These are phyloP conservation scores for Trichoderma oligosporum DNA, from an alignment of 2,329 filamentous ascomycete species.

Conservation along the genomic window DNA sequence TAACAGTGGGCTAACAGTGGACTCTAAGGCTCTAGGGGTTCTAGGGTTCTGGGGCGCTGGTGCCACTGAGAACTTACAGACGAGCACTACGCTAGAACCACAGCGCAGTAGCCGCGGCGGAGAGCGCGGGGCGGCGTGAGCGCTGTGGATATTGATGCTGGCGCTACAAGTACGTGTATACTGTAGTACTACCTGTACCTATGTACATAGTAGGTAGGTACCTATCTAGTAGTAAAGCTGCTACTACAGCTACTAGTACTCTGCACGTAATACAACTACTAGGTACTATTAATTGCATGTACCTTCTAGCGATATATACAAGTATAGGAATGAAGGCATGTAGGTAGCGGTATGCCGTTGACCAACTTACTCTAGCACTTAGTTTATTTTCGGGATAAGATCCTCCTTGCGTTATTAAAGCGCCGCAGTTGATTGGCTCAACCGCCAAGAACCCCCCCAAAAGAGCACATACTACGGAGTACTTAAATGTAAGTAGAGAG, in stretches of 20 bases:
- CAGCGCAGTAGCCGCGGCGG: slow-evolving; percentile 17
- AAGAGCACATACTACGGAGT: not conserved
- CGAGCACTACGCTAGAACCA: not conserved
- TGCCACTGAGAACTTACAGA: not conserved
- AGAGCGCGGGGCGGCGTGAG: slow-evolving; percentile 19
- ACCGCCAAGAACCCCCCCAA: not conserved
- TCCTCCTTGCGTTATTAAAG: slow-evolving; percentile 15
- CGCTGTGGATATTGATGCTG: slow-evolving; percentile 2
- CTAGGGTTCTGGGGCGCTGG: slow-evolving; percentile 4
- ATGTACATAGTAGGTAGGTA: not conserved
- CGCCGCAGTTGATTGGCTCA: slow-evolving; percentile 6
- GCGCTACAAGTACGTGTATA: too few species aligned
- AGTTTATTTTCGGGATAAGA: not conserved
- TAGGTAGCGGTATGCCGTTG: too few species aligned
- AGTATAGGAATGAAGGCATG: too few species aligned
- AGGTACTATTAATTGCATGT: too few species aligned
- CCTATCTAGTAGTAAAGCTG: too few species aligned
- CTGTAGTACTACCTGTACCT: not conserved
- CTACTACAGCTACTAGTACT: too few species aligned
- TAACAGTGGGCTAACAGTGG: slow-evolving; percentile 10
- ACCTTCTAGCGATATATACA: too few species aligned
- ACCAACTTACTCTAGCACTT: not conserved
- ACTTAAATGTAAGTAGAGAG: too few species aligned
- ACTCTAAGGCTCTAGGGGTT: too few species aligned
- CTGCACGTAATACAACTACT: too few species aligned